Base-by-base conservation (phyloP, 2,329 filamentous ascomycete species). In the Fusarium goolgardi region DNA sequence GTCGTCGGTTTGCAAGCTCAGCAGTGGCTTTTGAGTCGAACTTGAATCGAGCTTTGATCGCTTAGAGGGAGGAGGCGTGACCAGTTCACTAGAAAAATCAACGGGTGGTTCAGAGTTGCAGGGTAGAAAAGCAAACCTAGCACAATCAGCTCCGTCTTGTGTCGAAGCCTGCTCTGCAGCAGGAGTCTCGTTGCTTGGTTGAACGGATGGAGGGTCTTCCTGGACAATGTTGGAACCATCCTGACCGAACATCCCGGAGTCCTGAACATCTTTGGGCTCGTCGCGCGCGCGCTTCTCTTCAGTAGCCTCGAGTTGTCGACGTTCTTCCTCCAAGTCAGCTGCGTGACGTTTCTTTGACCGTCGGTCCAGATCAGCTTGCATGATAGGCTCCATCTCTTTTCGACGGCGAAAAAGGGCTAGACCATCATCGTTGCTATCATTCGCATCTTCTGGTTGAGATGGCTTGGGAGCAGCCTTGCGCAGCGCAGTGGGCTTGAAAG, bases 401-500 rank as follows among this genome's bases (percentile, higher is more conserved):
- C 83, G 79, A 7, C 83, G 82, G 41, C 81, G 80, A 65, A 88
- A 88, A 8, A 88, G 76, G 3, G 77, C 78, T 13, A 88, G 77
- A 4, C 74, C 78, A 39, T 81, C 76, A 18, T 76, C 75, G 12
- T 75, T 72, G 13, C 72, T 66, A 1, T 73, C 65, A 10, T 69
- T 63, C 34, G 63, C 56, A 4, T 70, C 56, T 3, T 67, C 62
- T 10, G 56, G 23, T 29, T 62, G 58, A 20, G 68, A 62, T 18
- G 72, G 56, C n/a, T 72, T 75, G 3, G 78, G 73, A 25, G 65
- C 67, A 18, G 73, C 72, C 39, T 74, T 76, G 45, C 78, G 80
- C 65, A 81, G 74, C 21, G 78, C 81, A 3, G 83, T 85, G 15
- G 82, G 82, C 64, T 85, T 85, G 74, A 85, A 85, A 1, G 83